phyloP scores from a whole-genome alignment of 345 rosid species.

The Alliaria petiolata region DNA sequence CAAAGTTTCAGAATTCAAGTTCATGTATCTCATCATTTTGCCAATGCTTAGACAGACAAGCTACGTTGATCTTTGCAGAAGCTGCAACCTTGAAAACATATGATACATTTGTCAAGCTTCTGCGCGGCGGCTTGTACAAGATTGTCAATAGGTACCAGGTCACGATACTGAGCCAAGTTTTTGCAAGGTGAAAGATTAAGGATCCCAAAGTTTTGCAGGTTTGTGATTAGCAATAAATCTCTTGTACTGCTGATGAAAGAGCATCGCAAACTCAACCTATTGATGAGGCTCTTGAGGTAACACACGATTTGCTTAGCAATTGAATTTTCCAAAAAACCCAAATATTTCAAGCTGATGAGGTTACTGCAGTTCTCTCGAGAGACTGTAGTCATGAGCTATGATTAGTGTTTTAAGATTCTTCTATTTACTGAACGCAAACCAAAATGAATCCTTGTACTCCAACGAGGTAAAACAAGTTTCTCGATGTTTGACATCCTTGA shows the following conservation, averaged over 20 bases:
- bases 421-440: background rate
- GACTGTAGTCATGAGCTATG: background rate
- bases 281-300: background rate
- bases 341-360: constrained; percentile 6
- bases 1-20: background rate
- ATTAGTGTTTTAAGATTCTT: constrained; percentile 19
- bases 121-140: background rate
- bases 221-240: background rate
- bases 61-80: background rate
- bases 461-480: no score
- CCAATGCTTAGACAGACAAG: background rate
- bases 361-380: constrained; percentile 3
- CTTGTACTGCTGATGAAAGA: background rate
- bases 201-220: background rate
- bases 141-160: background rate
- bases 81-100: background rate
- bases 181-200: constrained; percentile 14
- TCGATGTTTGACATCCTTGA: no score
- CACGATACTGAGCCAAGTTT: background rate
- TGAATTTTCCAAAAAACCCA: background rate
- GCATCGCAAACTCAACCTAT: constrained; percentile 3
- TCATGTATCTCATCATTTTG: constrained; percentile 3
- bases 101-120: background rate
- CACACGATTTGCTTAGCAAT: background rate
- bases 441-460: background rate